These are phyloP conservation scores for Diplodia scrobiculata DNA, from an alignment of 2,329 filamentous ascomycete genomes.

Conservation along the genomic window DNA sequence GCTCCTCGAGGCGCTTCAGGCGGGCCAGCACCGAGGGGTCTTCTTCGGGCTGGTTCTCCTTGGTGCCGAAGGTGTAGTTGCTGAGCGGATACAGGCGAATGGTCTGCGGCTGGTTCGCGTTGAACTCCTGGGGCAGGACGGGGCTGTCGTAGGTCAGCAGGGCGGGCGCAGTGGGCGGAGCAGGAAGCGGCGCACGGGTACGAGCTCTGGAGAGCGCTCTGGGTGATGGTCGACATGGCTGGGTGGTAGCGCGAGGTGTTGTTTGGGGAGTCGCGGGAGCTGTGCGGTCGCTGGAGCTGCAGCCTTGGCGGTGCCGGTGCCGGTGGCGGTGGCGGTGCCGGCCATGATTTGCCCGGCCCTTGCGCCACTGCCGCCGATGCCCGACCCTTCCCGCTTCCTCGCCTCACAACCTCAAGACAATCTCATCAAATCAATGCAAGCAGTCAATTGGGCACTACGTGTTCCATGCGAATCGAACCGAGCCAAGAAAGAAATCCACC, in stretches of 20 bases:
- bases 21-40: conserved; percentile 93
- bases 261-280: conserved; percentile 13
- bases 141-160: conserved; percentile 53
- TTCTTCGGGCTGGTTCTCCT: conserved; percentile 97
- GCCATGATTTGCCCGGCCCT: not conserved
- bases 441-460: not conserved
- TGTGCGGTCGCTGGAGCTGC: conserved; percentile 16
- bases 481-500: not conserved
- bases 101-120: conserved; percentile 82
- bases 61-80: conserved; percentile 98
- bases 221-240: conserved; percentile 81
- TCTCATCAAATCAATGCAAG: not conserved
- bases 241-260: not conserved
- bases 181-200: conserved; percentile 57
- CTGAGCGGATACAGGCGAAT: conserved; percentile 92
- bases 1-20: conserved; percentile 90
- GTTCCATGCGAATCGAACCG: not conserved
- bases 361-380: not conserved
- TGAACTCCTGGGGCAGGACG: conserved; percentile 78
- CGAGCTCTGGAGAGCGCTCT: conserved; percentile 72
- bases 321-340: no score
- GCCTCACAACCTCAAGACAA: not conserved
- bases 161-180: conserved; percentile 8
- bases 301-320: no score
- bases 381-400: not conserved